Evolutionary conservation across 1,284 basidiomycete species (phyloP), one percentile per base, ranked within the genome.

Genomic region (Papiliotrema nemorosa): DNA sequence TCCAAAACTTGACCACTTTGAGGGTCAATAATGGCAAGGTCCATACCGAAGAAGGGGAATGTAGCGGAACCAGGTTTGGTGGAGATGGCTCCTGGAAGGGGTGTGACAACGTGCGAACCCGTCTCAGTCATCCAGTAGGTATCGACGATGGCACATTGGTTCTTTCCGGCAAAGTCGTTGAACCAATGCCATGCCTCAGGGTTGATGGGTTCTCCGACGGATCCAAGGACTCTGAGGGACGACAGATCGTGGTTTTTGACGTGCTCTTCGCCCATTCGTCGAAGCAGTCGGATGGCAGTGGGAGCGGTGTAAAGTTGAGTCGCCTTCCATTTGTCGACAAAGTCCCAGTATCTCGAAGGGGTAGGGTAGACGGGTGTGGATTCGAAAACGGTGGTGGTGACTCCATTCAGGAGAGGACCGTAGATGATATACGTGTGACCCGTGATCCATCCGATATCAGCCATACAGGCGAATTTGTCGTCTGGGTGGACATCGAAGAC

Each of bases 111-210:
- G 76, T 97, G 94, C 5, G 88, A 91, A 44, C 93, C 94, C 0
- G 93, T 97, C 78, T 98, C 94, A 2, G 94, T 98, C 82, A 97
- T 94, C 85, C 89, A 93, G 78, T 87, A 93, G 1, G 90, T 92
- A 76, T 97, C 94, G 53, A 97, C 92, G 62, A 98, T 88, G 16
- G 94, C 91, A 69, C 91, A 96, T 75, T 97, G 80, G 58, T 78
- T 80, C 65, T 83, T 82, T 26, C 94, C 96, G 50, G 97, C 92
- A 69, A 90, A 84, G 67, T 97, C 90, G 75, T 75, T 72, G 78
- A 94, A 97, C 94, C 94, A 97, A 69, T 93, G 83, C 94, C 96
- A 97, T 3, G 94, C 96, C 74, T 97, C 94, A 25, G 94, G 93
- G 78, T 97, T 97, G 80, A 98, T 97, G 5, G 96, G 96, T 78